phyloP scores from a whole-genome alignment of 805 yeast genomes.

The Wickerhamiella lipophila region DNA sequence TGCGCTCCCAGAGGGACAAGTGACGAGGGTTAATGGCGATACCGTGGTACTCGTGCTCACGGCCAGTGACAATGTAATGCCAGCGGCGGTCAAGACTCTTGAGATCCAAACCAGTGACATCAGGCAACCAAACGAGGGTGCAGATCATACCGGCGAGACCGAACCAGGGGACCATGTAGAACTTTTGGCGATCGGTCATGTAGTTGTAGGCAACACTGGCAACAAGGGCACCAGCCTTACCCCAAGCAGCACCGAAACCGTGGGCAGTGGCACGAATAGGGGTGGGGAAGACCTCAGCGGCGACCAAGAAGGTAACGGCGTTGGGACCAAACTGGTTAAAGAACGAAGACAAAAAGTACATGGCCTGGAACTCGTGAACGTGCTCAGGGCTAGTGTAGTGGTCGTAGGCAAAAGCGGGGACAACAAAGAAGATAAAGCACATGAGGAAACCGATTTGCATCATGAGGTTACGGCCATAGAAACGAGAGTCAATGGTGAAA shows the following conservation, averaged over 20 bases:
- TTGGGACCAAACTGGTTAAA: conserved; percentile 59
- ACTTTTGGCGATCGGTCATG: conserved; percentile 26
- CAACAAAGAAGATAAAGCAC: conserved; percentile 42
- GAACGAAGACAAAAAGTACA: conserved; percentile 48
- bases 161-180: conserved; percentile 32
- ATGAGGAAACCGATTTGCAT: conserved; percentile 45
- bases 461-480: conserved; percentile 46
- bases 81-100: conserved; percentile 31
- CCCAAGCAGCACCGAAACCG: conserved; percentile 52
- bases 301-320: conserved; percentile 48
- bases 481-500: conserved; percentile 38
- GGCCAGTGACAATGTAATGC: conserved; percentile 27
- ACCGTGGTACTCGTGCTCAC: conserved; percentile 31
- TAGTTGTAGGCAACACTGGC: conserved; percentile 34
- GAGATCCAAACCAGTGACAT: conserved; percentile 30
- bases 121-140: conserved; percentile 29
- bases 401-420: conserved; percentile 48
- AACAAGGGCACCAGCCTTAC: conserved; percentile 52
- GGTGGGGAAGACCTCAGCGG: conserved; percentile 57
- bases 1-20: conserved; percentile 29
- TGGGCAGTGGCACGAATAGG: conserved; percentile 54
- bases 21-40: conserved; percentile 30
- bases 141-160: conserved; percentile 30
- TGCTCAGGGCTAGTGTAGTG: conserved; percentile 28
- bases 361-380: conserved; percentile 35